Percentiles rank a stretch among this genome's conserved stretches.
Evolutionary conservation across 768 basidiomycete species (phyloP).

Genomic region (Tephrocybe sp.): DNA sequence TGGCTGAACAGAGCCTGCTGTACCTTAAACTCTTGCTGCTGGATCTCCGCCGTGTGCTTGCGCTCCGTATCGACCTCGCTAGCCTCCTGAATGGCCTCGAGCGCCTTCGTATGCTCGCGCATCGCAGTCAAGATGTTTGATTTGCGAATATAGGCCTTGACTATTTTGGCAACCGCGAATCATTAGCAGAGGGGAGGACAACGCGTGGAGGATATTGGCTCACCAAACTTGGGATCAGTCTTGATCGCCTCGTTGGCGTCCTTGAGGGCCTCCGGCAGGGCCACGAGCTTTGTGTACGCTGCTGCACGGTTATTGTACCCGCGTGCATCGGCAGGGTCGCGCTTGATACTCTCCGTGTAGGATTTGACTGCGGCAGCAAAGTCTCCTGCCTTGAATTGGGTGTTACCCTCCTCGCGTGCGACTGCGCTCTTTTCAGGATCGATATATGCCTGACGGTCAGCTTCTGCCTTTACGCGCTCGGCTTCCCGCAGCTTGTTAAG

Average conservation of each 20-base stretch:
- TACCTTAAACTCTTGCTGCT: conserved; percentile 76
- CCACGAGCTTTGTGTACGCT: conserved; percentile 93
- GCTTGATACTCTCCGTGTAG: conserved; percentile 96
- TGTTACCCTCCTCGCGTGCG: conserved; percentile 92
- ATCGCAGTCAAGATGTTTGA: conserved; percentile 81
- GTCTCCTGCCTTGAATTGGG: conserved; percentile 87
- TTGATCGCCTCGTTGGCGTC: conserved; percentile 93
- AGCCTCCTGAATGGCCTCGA: conserved; percentile 81
- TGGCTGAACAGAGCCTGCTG: conserved; percentile 78
- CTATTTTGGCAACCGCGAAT: conserved; percentile 31
- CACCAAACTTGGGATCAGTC: conserved; percentile 84
- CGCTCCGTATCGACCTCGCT: conserved; percentile 74
- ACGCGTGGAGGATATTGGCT: conserved; percentile 22
- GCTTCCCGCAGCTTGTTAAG: conserved; percentile 86
- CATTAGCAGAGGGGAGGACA: neutral
- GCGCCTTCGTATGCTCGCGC: conserved; percentile 88
- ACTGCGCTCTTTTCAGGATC: conserved; percentile 79
- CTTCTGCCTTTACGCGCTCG: conserved; percentile 78
- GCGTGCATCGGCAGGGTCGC: conserved; percentile 84
- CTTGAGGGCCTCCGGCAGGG: conserved; percentile 94
- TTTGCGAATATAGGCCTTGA: conserved; percentile 97
- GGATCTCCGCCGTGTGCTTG: conserved; percentile 84
- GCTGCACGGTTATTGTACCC: conserved; percentile 99
- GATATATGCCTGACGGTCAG: conserved; percentile 81
- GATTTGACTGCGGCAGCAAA: conserved; percentile 90